A percentile compares a stretch with the other conserved stretches of the same genome.
Evolutionary conservation across 495 filamentous ascomycete species (phyloP).

Genomic region (Aspergillus affinis): DNA sequence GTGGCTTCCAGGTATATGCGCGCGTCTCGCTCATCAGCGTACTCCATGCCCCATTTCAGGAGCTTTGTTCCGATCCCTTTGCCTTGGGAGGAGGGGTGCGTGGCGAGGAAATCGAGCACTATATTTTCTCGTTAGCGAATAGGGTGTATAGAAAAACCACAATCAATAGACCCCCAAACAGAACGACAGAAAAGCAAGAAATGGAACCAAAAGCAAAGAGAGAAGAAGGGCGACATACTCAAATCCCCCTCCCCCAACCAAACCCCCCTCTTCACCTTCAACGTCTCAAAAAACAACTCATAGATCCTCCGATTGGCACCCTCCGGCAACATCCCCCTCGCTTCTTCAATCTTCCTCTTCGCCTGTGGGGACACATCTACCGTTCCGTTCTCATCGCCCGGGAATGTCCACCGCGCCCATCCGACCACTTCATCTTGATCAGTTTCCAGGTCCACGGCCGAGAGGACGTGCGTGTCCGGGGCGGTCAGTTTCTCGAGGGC

Average conservation of each 20-base stretch:
- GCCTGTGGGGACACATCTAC: conserved; percentile 10
- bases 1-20: conserved; percentile 57
- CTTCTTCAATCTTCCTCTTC: conserved; percentile 1
- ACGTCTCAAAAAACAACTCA: conserved; percentile 11
- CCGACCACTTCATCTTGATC: conserved; percentile 11
- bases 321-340: conserved; percentile 3
- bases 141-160: not conserved
- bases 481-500: conserved; percentile 12
- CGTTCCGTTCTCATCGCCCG: not conserved
- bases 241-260: conserved; percentile 18
- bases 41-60: conserved; percentile 47
- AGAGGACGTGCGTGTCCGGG: conserved; percentile 14
- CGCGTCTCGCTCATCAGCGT: conserved; percentile 46
- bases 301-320: conserved; percentile 10
- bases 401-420: conserved; percentile 20
- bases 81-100: conserved; percentile 45
- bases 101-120: conserved; percentile 31
- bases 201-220: too few relatives aligned
- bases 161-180: not conserved
- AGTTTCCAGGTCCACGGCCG: conserved; percentile 10
- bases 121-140: not conserved
- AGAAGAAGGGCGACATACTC: too few relatives aligned
- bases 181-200: not conserved
- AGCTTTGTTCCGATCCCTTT: conserved; percentile 50
- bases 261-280: conserved; percentile 14